These are phyloP conservation scores for Cyberlindnera lachancei DNA, from an alignment of 805 yeast genomes.

Conservation along the genomic window DNA sequence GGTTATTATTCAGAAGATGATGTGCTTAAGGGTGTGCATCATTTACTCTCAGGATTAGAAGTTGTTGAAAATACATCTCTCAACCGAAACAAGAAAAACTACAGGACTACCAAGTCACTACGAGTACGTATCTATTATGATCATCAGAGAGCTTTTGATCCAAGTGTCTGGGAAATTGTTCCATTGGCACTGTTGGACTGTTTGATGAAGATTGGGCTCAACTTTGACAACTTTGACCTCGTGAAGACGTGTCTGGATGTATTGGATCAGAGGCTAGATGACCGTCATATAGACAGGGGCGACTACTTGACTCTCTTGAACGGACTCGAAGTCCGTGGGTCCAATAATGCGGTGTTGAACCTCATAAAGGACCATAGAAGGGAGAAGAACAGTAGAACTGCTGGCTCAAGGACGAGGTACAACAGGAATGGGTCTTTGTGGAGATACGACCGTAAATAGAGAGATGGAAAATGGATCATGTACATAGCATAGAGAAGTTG, in stretches of 20 bases:
- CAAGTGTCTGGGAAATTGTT: conserved; percentile 1
- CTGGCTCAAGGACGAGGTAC: too few species aligned
- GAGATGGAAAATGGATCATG: too few species aligned
- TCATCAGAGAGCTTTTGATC: not conserved
- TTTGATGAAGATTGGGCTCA: conserved; percentile 5
- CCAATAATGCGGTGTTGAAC: too few species aligned
- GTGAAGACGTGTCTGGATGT: conserved; percentile 1
- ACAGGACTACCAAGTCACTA: not conserved
- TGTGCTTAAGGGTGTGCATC: conserved; percentile 4
- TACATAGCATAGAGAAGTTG: too few species aligned
- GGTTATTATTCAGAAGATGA: conserved; percentile 3
- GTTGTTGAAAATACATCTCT: not conserved
- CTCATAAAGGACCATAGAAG: too few species aligned
- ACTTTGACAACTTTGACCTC: conserved; percentile 4
- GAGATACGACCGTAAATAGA: too few species aligned
- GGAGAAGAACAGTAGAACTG: too few species aligned
- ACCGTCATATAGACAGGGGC: not conserved
- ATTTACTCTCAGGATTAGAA: conserved; percentile 4
- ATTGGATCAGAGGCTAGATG: not conserved
- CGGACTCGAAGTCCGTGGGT: too few species aligned
- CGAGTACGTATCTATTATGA: conserved; percentile 2
- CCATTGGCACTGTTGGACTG: conserved; percentile 11
- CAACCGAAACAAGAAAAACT: too few species aligned
- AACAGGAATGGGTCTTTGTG: too few species aligned
- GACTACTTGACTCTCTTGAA: too few species aligned